Conservation (phyloP, 257 asterid species). For the Galeopsis tetrahit region DNA sequence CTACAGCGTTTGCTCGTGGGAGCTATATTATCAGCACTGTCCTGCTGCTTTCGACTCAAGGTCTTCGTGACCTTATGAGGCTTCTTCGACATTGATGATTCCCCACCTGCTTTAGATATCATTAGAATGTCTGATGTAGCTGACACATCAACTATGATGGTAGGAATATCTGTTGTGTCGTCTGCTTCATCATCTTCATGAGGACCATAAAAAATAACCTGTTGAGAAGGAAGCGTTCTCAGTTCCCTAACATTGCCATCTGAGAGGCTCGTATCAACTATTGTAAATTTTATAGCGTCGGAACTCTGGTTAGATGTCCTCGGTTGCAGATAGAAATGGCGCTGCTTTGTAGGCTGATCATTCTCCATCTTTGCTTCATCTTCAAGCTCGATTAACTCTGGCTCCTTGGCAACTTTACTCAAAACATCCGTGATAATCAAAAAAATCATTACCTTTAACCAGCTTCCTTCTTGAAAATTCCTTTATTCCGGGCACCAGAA, state of each 20-base stretch:
- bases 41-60: too few relatives aligned
- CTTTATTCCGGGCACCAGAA: too few relatives aligned
- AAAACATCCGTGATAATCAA: too few relatives aligned
- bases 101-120: too few relatives aligned
- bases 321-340: constrained; percentile 67
- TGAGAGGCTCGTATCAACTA: constrained; percentile 64
- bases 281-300: constrained; percentile 49
- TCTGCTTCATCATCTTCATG: constrained; percentile 32
- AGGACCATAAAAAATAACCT: constrained; percentile 17
- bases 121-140: constrained; percentile 28
- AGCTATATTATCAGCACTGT: constrained; percentile 32
- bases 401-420: too few relatives aligned
- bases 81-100: too few relatives aligned
- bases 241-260: constrained; percentile 54
- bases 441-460: too few relatives aligned
- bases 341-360: constrained; percentile 42
- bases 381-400: too few relatives aligned
- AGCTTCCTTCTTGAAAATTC: too few relatives aligned
- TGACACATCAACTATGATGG: constrained; percentile 23
- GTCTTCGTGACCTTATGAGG: too few relatives aligned
- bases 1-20: constrained; percentile 48
- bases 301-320: constrained; percentile 45
- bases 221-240: constrained; percentile 45
- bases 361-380: too few relatives aligned
- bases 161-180: constrained; percentile 31